These are phyloP conservation scores for Scopulariopsis brevicaulis DNA, from an alignment of 2,329 filamentous ascomycete genomes.

Conservation along the genomic window DNA sequence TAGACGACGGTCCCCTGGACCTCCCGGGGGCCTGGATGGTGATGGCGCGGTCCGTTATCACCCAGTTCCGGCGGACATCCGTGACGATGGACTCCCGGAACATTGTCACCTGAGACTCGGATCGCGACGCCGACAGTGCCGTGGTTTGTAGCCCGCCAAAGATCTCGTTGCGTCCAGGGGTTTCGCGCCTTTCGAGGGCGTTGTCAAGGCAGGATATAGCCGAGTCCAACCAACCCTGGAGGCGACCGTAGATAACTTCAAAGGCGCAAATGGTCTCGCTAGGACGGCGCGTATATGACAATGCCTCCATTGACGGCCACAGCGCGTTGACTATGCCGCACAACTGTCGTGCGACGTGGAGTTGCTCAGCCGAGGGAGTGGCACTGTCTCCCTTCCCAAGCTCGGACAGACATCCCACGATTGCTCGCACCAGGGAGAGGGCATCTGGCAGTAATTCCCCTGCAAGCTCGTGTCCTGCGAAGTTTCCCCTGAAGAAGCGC, in stretches of 20 bases:
- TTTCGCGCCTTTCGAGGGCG: neutral
- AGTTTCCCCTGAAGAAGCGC: conserved; percentile 9
- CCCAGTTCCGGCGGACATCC: conserved; percentile 35
- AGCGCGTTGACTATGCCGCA: conserved; percentile 9
- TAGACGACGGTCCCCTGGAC: neutral
- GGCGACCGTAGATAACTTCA: neutral
- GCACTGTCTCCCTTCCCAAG: conserved; percentile 3
- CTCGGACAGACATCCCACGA: conserved; percentile 12
- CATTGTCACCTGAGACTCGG: conserved; percentile 16
- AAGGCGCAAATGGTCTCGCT: conserved; percentile 5
- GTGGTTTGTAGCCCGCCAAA: conserved; percentile 10
- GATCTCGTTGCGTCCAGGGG: conserved; percentile 7
- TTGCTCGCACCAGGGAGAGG: conserved; percentile 7
- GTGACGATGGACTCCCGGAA: conserved; percentile 30
- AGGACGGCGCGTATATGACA: conserved; percentile 5
- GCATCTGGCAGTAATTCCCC: conserved; percentile 14
- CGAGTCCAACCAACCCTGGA: conserved; percentile 5
- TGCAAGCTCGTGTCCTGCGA: conserved; percentile 15
- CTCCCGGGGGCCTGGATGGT: neutral
- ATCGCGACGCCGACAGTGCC: neutral
- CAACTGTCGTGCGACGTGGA: conserved; percentile 13
- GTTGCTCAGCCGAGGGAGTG: conserved; percentile 9
- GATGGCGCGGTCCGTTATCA: conserved; percentile 10
- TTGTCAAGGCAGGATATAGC: conserved; percentile 6
- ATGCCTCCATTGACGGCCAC: conserved; percentile 9